These are phyloP conservation scores for Pseudovirgaria hyperparasitica DNA, from an alignment of 2,329 filamentous ascomycete genomes.

Conservation along the genomic window DNA sequence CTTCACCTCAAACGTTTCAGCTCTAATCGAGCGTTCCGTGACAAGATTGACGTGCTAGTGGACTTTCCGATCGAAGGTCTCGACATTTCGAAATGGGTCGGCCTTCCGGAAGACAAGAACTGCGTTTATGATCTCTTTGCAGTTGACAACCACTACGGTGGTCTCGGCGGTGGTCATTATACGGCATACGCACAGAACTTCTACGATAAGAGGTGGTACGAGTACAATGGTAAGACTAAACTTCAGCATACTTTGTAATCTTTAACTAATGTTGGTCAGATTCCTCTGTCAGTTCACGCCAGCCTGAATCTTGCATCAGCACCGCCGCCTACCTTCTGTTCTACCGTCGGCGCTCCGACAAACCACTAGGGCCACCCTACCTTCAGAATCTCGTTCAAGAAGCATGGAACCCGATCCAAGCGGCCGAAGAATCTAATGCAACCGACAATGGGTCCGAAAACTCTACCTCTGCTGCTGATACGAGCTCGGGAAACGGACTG, in stretches of 20 bases:
- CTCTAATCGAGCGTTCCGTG: conserved; percentile 64
- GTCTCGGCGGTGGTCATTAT: conserved; percentile 89
- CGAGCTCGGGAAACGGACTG: conserved; percentile 66
- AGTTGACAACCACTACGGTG: conserved; percentile 91
- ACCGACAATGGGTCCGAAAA: conserved; percentile 28
- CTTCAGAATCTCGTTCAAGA: conserved; percentile 59
- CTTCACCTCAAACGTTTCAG: conserved; percentile 95
- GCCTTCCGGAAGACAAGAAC: conserved; percentile 67
- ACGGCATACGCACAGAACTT: conserved; percentile 93
- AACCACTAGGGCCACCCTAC: conserved; percentile 65
- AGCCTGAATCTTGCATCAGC: conserved; percentile 52
- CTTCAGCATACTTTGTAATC: too few species aligned
- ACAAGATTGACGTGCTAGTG: conserved; percentile 84
- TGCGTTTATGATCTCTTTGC: conserved; percentile 88
- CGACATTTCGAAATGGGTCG: conserved; percentile 68
- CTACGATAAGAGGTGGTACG: conserved; percentile 79
- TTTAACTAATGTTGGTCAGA: conserved; percentile 46
- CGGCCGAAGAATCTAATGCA: conserved; percentile 4
- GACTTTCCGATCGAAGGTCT: conserved; percentile 85
- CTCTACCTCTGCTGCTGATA: conserved; percentile 17
- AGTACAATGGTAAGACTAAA: conserved; percentile 73
- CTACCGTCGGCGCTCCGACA: conserved; percentile 72
- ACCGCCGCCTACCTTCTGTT: conserved; percentile 83
- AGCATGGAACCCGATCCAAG: conserved; percentile 38
- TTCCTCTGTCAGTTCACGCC: conserved; percentile 53